These are phyloP conservation scores for Viridothelium virens DNA, from an alignment of 495 filamentous ascomycete species.

Conservation along the genomic window DNA sequence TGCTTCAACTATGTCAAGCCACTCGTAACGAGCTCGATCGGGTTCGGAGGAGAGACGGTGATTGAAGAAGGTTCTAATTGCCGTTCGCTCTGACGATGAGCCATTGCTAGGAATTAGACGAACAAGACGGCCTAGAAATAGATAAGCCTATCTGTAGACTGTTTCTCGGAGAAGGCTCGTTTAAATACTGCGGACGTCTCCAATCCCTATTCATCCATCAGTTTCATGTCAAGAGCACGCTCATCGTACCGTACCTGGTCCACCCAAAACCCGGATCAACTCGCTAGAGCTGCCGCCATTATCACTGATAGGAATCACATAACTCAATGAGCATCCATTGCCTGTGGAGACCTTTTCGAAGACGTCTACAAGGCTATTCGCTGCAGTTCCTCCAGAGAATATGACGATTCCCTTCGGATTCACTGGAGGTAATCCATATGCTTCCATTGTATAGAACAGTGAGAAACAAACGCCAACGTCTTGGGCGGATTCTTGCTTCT, in stretches of 20 bases:
- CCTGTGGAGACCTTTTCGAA: constrained; percentile 68
- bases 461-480: background rate
- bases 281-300: constrained; percentile 92
- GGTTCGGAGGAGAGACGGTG: constrained; percentile 61
- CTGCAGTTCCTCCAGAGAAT: constrained; percentile 83
- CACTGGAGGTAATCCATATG: background rate
- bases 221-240: background rate
- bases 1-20: constrained; percentile 83
- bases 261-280: constrained; percentile 85
- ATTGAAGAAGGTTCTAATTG: constrained; percentile 78
- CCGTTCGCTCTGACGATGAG: constrained; percentile 53
- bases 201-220: constrained; percentile 49
- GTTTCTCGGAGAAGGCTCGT: background rate
- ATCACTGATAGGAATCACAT: constrained; percentile 87
- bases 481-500: background rate
- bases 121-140: constrained; percentile 52
- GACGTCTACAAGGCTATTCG: constrained; percentile 88
- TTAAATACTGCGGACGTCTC: constrained; percentile 75
- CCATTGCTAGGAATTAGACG: constrained; percentile 66
- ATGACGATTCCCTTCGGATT: constrained; percentile 58
- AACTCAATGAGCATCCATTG: constrained; percentile 62
- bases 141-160: background rate
- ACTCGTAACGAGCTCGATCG: constrained; percentile 54
- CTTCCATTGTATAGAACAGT: background rate
- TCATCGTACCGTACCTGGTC: constrained; percentile 49